These are phyloP conservation scores for Metarhizium guizhouense DNA, from an alignment of 2,329 filamentous ascomycete species.

Conservation along the genomic window DNA sequence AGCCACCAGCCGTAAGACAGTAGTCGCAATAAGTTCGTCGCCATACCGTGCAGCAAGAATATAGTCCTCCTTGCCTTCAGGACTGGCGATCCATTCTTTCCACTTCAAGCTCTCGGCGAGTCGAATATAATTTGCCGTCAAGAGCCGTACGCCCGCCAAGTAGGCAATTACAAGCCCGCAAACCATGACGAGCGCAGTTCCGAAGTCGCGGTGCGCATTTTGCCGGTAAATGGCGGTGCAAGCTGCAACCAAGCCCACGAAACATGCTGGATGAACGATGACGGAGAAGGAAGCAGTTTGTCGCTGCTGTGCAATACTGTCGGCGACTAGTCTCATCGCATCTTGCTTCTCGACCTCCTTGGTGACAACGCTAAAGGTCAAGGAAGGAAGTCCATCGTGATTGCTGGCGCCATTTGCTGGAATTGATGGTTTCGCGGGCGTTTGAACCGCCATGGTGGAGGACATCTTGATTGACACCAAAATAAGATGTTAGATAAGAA, in stretches of 20 bases:
- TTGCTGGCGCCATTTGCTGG: background rate
- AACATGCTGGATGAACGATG: slow-evolving; percentile 50
- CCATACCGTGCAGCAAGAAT: slow-evolving; percentile 58
- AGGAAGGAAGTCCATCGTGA: slow-evolving; percentile 40
- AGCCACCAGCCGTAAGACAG: slow-evolving; percentile 54
- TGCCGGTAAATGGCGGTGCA: slow-evolving; percentile 30
- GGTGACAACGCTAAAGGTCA: slow-evolving; percentile 49
- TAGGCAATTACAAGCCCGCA: slow-evolving; percentile 54
- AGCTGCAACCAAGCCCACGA: slow-evolving; percentile 35
- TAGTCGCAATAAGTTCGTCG: slow-evolving; percentile 56
- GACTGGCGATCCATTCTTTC: slow-evolving; percentile 43
- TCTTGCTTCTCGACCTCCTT: slow-evolving; percentile 50
- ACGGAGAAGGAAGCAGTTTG: slow-evolving; percentile 56
- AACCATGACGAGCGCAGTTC: slow-evolving; percentile 43
- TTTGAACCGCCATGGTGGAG: slow-evolving; percentile 9
- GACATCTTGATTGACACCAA: slow-evolving; percentile 1
- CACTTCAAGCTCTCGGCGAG: slow-evolving; percentile 54
- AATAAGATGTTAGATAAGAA: background rate
- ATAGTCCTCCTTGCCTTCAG: slow-evolving; percentile 35
- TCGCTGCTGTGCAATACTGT: slow-evolving; percentile 76
- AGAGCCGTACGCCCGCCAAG: slow-evolving; percentile 50
- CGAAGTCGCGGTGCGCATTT: slow-evolving; percentile 36
- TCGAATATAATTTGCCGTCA: slow-evolving; percentile 52
- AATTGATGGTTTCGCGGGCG: slow-evolving; percentile 1
- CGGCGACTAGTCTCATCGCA: slow-evolving; percentile 64